These are phyloP conservation scores for Exophiala aquamarina DNA, from an alignment of 2,329 filamentous ascomycete species.

Conservation along the genomic window DNA sequence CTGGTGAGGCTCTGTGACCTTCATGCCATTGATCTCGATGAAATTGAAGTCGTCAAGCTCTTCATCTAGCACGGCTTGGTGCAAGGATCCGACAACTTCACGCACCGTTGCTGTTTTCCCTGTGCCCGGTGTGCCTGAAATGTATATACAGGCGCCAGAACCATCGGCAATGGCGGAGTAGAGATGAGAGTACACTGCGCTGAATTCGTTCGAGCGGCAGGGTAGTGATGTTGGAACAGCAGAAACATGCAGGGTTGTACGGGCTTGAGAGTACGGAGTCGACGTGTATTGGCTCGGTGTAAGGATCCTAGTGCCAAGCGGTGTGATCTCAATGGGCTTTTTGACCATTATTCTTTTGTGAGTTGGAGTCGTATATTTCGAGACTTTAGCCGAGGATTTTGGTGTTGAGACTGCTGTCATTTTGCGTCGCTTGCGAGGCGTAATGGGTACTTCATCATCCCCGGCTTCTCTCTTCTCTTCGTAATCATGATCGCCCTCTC, in stretches of 20 bases:
- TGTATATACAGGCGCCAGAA: slow-evolving; percentile 95
- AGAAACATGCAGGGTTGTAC: slow-evolving; percentile 87
- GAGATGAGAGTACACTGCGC: slow-evolving; percentile 87
- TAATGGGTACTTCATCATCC: slow-evolving; percentile 43
- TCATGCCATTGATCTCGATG: slow-evolving; percentile 99
- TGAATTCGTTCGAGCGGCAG: slow-evolving; percentile 89
- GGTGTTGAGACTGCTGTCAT: slow-evolving; percentile 44
- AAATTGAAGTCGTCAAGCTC: slow-evolving; percentile 98
- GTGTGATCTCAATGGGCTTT: slow-evolving; percentile 91
- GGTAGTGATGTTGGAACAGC: slow-evolving; percentile 86
- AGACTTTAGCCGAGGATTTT: slow-evolving; percentile 40
- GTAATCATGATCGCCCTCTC: slow-evolving; percentile 21
- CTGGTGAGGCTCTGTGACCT: slow-evolving; percentile 96
- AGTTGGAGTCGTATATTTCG: slow-evolving; percentile 61
- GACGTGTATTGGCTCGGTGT: slow-evolving; percentile 68
- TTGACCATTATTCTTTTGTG: slow-evolving; percentile 73
- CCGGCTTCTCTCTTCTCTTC: slow-evolving; percentile 31
- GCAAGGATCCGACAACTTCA: slow-evolving; percentile 86
- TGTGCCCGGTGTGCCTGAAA: slow-evolving; percentile 96
- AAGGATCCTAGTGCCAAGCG: slow-evolving; percentile 82
- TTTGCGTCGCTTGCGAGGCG: slow-evolving; percentile 60
- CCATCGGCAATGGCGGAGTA: slow-evolving; percentile 93
- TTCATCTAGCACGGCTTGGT: slow-evolving; percentile 81
- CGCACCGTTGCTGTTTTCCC: slow-evolving; percentile 97
- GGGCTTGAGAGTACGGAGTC: slow-evolving; percentile 88